Evolutionary conservation across 2,329 filamentous ascomycete genomes (phyloP), one percentile per base, ranked within the genome.

Genomic region (Penicillium hordei): DNA sequence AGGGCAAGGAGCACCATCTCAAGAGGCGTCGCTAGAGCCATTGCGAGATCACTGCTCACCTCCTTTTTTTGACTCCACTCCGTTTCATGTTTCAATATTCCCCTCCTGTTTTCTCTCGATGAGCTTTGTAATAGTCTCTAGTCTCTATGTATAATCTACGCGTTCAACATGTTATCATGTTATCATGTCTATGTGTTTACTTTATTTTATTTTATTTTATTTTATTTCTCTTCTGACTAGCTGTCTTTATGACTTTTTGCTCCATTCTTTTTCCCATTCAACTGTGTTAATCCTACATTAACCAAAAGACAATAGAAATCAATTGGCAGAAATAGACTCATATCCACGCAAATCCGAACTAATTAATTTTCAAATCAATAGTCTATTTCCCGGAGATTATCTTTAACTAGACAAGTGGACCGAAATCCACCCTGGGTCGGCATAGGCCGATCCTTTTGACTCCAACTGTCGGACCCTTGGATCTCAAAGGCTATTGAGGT

Each of bases 1-100:
- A 77, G 62, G 76, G 78, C 52, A 77, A 78, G 52, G 78, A 81
- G 59, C 78, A 79, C 64, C 76, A 74, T 48, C 67, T 79, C 48
- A 73, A 73, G 62, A 67, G 70, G 57, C 72, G 72, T 54, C 72
- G 71, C 50, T 75, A 61, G 65, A 58, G 27, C 12, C 17, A 44
- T 44, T 27, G 15, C 8, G 25, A 19, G 19, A 33, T 34, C 27
- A 17, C n/a, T 34, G 17, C 19, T 45, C 21, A 36, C 25, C 21
- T 29, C 36, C 13, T 23, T 17, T 23, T 17, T 29, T 33, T 52
- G 19, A 25, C 38, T 52, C 49, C 27, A 29, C 44, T 31, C 39
- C 13, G 45, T 55, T 55, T 55, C 44, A 49, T 7, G 7, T 29
- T n/a, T 49, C 34, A 21, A 53, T 46, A 40, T 31, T 34, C 19